Evolutionary conservation across 1,139 yeast genomes (phyloP).

Genomic region (Geotrichum klebahnii): DNA sequence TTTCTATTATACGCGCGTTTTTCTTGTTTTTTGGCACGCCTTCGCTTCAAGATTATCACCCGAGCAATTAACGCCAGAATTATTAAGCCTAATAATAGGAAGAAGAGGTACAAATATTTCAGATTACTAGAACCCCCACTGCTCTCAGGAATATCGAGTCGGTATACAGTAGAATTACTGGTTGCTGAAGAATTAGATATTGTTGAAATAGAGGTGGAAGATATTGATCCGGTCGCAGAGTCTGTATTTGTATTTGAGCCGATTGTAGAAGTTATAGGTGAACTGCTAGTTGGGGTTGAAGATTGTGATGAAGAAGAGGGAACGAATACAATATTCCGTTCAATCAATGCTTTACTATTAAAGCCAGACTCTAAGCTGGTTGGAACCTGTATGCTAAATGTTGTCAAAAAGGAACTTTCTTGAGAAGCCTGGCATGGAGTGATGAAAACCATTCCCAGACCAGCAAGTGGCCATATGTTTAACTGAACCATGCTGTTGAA

Average conservation of each 20-base stretch:
- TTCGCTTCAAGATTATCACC: constrained; percentile 27
- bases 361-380: not conserved
- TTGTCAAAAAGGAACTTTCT: not conserved
- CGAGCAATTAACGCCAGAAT: constrained; percentile 29
- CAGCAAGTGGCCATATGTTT: not conserved
- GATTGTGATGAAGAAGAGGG: constrained; percentile 19
- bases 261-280: constrained; percentile 4
- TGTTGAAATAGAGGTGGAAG: constrained; percentile 11
- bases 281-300: constrained; percentile 1
- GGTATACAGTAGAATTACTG: constrained; percentile 13
- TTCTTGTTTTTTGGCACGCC: constrained; percentile 26
- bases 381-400: not conserved
- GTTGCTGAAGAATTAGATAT: constrained; percentile 8
- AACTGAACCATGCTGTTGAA: constrained; percentile 1
- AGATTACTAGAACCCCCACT: constrained; percentile 23
- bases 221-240: constrained; percentile 1
- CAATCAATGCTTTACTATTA: constrained; percentile 3
- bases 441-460: not conserved
- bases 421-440: constrained; percentile 1
- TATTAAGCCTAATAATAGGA: constrained; percentile 31
- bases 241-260: too few species aligned
- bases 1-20: constrained; percentile 27
- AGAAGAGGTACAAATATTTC: constrained; percentile 31
- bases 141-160: constrained; percentile 13
- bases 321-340: constrained; percentile 23